Evolutionary conservation across 495 filamentous ascomycete species (phyloP), one percentile per base, ranked within the genome.

Genomic region (Talaromyces stipitatus): DNA sequence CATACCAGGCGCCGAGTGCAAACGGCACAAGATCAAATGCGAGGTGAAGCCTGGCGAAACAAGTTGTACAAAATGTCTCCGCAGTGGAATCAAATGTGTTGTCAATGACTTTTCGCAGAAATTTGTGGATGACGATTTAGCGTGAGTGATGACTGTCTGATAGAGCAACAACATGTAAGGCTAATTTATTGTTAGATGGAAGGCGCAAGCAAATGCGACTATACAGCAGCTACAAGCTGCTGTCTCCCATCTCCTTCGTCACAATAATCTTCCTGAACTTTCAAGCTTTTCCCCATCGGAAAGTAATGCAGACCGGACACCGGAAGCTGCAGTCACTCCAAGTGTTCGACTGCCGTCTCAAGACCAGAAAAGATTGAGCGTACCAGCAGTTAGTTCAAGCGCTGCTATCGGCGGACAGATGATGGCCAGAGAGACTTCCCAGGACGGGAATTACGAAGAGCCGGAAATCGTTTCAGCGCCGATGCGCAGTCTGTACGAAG

Each of bases 401-500:
- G 22, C 45, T 20, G 45, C 28, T 6, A 41, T 23, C 10, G 33
- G 18, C 8, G 36, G 22, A 14, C 45, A 71, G 62, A 62, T 62
- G 23, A 70, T 71, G 62, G 81, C 80, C 12, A 68, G 79, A 61
- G 80, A 82, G 30, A 71, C 72, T 12, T 81, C 79, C 4, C 77
- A 76, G 52, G 79, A 82, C 27, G 73, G 71, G n/a, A 70, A 75
- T 54, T 62, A 76, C 12, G 76, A 78, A 43, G 70, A 72, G 52
- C 69, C 73, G 18, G 72, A 73, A 8, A 54, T 83, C 30, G 77
- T 83, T 26, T 70, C 78, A 1, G 80, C 78, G 4, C 81, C 81
- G 0, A 83, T 84, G 79, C 74, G 78, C 54, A 82, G 78, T 65
- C 63, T 84, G 22, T 84, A 82, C 61, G 81, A 83, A 58, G 81